Evolutionary conservation across 345 rosid species (phyloP).

Genomic region (Triadica sebifera): DNA sequence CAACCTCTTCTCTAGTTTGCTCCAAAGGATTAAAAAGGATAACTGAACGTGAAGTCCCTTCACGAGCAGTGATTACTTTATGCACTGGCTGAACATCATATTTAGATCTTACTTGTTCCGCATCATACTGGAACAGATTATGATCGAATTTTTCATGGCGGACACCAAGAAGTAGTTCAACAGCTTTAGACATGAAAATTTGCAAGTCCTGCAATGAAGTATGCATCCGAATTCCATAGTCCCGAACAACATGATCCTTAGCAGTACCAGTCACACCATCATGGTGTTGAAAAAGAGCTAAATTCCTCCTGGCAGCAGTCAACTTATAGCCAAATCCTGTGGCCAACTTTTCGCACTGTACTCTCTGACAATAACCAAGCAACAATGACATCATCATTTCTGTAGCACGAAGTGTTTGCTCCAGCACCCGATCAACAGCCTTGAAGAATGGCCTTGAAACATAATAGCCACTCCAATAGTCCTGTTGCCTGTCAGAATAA

Average conservation of each 20-base stretch:
- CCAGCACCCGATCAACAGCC: constrained; percentile 95
- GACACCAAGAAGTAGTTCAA: constrained; percentile 78
- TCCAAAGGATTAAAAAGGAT: constrained; percentile 82
- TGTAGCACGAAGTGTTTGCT: constrained; percentile 82
- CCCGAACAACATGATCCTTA: constrained; percentile 87
- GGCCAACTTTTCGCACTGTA: constrained; percentile 83
- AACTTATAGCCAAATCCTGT: constrained; percentile 69
- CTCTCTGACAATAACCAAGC: constrained; percentile 82
- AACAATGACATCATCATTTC: constrained; percentile 87
- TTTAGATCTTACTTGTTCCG: constrained; percentile 72
- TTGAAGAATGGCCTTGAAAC: constrained; percentile 97
- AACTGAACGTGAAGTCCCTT: constrained; percentile 74
- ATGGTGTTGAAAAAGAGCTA: constrained; percentile 99
- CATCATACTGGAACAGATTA: constrained; percentile 68
- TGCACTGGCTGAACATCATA: constrained; percentile 82
- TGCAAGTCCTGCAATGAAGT: constrained; percentile 86
- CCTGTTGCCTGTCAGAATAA: constrained; percentile 86
- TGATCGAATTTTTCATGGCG: constrained; percentile 82
- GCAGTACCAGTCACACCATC: constrained; percentile 99
- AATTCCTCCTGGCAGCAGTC: constrained; percentile 93
- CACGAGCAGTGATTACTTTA: constrained; percentile 59
- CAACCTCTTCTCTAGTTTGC: constrained; percentile 81
- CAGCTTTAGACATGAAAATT: constrained; percentile 92
- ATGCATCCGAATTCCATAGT: constrained; percentile 91
- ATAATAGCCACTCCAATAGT: constrained; percentile 99